Conservation (phyloP, 73 alveolate genomes). For the Breviolum minutum region DNA sequence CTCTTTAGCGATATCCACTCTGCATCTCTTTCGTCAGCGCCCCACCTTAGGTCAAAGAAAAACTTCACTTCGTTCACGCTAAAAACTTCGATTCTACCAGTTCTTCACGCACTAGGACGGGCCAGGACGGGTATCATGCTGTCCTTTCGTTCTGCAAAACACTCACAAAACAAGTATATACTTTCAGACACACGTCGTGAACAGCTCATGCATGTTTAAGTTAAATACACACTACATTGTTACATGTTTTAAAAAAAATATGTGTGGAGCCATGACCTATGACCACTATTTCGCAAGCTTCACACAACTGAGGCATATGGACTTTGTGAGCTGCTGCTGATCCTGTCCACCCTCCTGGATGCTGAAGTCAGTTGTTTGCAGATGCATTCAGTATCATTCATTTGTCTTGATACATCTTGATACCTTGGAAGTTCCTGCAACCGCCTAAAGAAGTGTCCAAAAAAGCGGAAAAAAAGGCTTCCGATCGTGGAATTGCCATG, state of each 20-base stretch:
- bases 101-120: too few relatives aligned
- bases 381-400: neutral
- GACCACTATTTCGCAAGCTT: neutral
- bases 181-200: too few relatives aligned
- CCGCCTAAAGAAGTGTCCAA: too few relatives aligned
- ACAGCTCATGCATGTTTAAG: neutral
- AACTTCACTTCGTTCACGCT: neutral
- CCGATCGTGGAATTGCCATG: neutral
- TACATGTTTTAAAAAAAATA: neutral
- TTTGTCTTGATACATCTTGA: too few relatives aligned
- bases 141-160: too few relatives aligned
- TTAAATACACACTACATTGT: neutral
- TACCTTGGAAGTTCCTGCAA: too few relatives aligned
- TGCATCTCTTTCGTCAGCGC: conserved; percentile 68
- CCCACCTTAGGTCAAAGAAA: conserved; percentile 25
- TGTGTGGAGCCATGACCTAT: neutral
- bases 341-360: neutral
- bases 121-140: too few relatives aligned
- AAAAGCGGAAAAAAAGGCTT: neutral
- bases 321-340: conserved; percentile 38
- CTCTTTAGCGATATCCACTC: conserved; percentile 78
- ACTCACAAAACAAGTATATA: too few relatives aligned
- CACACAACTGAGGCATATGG: neutral
- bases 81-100: neutral
- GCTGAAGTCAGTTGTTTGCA: neutral